Evolutionary conservation across 2,329 filamentous ascomycete species (phyloP), one percentile per base, ranked within the genome.

Genomic region (Didymella pinodella): DNA sequence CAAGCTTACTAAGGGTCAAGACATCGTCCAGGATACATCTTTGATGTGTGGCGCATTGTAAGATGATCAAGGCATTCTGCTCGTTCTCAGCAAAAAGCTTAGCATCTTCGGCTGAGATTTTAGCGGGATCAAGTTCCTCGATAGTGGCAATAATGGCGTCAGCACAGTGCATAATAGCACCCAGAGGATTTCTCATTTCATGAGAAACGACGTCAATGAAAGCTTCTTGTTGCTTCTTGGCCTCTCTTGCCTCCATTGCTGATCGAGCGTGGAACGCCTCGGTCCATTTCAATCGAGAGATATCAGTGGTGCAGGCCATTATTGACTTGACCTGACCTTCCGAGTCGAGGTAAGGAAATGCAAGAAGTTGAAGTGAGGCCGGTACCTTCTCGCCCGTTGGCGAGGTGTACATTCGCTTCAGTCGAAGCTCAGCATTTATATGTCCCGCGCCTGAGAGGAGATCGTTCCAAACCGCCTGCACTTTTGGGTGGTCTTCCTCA

Each of bases 21-120:
- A 81, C 73, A 58, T 82, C 80, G 57, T 81, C 79, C 4, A 81
- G 76, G 20, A 82, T 81, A 12, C 76, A 66, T 57, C 79, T 80
- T 52, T 80, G 78, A 55, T 81, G 79, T 28, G 76, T 74, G 3
- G 75, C 76, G 62, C 79, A 81, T 18, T 77, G 68, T 22, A 77
- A 73, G 57, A 81, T 79, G 26, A 76, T 79, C 44, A 78, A 68
- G 10, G 74, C 74, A 16, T 72, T 65, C n/a, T 72, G 66, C 12
- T 65, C 53, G 18, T 66, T 72, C 14, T 65, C 68, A 6, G 61
- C 60, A 18, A 73, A 14, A 1, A 61, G 38, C 3, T 66, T 64
- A 12, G 63, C 62, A 11, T 71, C 50, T 4, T 66, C 57, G 3
- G 52, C 44, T 16, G 58, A 2, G 10, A 18, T 25, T 10, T 16